Percentiles rank a stretch among this genome's conserved stretches.
phyloP scores from a whole-genome alignment of 2,329 filamentous ascomycete genomes.

The Cladosporium halotolerans region DNA sequence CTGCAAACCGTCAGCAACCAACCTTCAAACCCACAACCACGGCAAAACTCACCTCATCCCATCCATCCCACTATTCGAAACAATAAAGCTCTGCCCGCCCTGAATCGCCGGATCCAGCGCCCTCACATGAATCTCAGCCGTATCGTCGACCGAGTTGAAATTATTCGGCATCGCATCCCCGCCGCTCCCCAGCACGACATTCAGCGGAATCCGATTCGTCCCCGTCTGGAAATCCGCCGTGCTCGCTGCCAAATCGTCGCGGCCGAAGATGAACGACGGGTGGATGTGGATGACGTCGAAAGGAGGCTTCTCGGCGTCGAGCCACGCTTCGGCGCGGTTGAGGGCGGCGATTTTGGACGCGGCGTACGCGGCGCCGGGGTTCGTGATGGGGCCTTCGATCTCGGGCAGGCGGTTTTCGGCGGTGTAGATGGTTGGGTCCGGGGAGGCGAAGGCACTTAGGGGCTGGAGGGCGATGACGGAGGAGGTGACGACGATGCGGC shows the following conservation, averaged over 20 bases:
- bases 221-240: conserved; percentile 12
- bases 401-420: background rate
- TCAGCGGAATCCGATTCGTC: conserved; percentile 17
- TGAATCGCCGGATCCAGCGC: conserved; percentile 13
- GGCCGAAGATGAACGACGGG: conserved; percentile 20
- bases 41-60: background rate
- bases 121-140: conserved; percentile 24
- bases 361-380: conserved; percentile 11
- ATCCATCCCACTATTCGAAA: background rate
- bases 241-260: conserved; percentile 20
- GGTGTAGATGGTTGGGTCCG: background rate
- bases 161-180: conserved; percentile 12
- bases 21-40: too few relatives aligned
- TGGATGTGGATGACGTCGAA: conserved; percentile 21
- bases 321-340: conserved; percentile 11
- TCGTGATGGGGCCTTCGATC: background rate
- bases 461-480: background rate
- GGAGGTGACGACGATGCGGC: conserved; percentile 37
- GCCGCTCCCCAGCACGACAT: conserved; percentile 13
- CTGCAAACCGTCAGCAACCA: background rate
- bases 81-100: background rate
- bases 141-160: conserved; percentile 21
- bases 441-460: background rate
- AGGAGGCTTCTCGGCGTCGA: conserved; percentile 12
- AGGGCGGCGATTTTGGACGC: conserved; percentile 16